Evolutionary conservation across 495 filamentous ascomycete species (phyloP), one percentile per base, ranked within the genome.

Genomic region (Podospora pseudocomata): DNA sequence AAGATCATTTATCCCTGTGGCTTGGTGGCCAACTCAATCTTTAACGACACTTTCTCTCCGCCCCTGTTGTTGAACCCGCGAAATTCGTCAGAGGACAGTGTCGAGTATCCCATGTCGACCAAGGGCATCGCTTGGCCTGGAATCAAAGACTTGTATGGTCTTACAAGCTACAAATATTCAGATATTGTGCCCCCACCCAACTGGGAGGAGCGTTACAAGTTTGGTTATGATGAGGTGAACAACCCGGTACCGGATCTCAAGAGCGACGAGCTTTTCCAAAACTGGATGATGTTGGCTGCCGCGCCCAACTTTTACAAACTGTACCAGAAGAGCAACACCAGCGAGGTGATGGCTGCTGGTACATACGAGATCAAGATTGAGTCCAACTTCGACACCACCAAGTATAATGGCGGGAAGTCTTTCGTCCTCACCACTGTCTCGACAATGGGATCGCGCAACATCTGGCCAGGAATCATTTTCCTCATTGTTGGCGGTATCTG

Each of bases 271-370:
- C 85, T 85, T 34, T 97, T 99, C 75, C 93, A 97, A 82, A 93
- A 97, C 44, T 99, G 95, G 95, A 98, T 99, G 95, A 86, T 95
- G 75, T 95, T 96, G 2, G 95, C 95, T 32, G 95, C 94, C n/a
- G 80, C 97, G 66, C 95, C 95, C 1, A 91, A 90, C 23, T 99
- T 99, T 76, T 95, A 90, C 83, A 99, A 99, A 80, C 85, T 98
- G 18, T 89, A 90, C 27, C 85, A 87, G 74, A 84, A 91, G 67
- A 49, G 39, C 13, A 97, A 97, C 73, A 91, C 97, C 71, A 83
- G 80, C 1, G 80, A 83, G 15, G 73, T 81, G 3, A 91, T 98
- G 91, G 34, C 76, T 55, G 70, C 75, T 3, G 96, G 94, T 27
- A 83, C 69, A 13, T 99, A 99, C 76, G 78, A 83, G 49, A 63